Conservation (phyloP, 2,329 filamentous ascomycete genomes). For the Chrysoporthe austroafricana region DNA sequence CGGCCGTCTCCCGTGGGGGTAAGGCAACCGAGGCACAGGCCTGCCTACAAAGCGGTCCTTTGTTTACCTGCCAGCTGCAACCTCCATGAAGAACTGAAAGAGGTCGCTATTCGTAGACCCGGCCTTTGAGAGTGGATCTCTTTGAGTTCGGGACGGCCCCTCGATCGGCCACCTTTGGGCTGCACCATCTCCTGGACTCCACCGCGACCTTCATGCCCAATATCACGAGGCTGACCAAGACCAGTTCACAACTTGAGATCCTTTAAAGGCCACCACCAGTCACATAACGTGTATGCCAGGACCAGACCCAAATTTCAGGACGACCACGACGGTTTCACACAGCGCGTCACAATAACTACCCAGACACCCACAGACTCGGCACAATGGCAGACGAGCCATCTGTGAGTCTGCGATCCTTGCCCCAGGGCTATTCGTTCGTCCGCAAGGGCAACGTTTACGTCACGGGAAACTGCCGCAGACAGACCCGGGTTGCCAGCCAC, state of each 20-base stretch:
- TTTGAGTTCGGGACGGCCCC: no score
- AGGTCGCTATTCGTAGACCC: not conserved
- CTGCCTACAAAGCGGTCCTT: not conserved
- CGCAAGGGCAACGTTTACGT: conserved; percentile 47
- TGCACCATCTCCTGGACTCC: not conserved
- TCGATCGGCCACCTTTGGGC: not conserved
- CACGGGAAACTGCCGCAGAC: conserved; percentile 45
- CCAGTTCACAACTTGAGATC: not conserved
- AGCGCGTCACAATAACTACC: not conserved
- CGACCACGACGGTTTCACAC: not conserved
- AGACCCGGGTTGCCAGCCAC: conserved; percentile 39
- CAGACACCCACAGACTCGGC: not conserved
- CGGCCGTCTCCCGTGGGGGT: not conserved
- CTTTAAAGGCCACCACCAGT: not conserved
- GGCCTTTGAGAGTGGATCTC: not conserved
- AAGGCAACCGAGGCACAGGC: not conserved
- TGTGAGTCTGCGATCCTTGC: conserved; percentile 36
- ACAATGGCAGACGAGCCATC: conserved; percentile 17
- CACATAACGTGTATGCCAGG: not conserved
- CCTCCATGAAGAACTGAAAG: not conserved
- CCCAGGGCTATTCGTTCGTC: conserved; percentile 46
- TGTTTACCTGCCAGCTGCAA: not conserved
- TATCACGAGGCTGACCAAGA: not conserved
- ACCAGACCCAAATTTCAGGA: not conserved
- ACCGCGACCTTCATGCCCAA: not conserved